Conservation (phyloP, 1,139 yeast genomes). For the Candida anutae region DNA sequence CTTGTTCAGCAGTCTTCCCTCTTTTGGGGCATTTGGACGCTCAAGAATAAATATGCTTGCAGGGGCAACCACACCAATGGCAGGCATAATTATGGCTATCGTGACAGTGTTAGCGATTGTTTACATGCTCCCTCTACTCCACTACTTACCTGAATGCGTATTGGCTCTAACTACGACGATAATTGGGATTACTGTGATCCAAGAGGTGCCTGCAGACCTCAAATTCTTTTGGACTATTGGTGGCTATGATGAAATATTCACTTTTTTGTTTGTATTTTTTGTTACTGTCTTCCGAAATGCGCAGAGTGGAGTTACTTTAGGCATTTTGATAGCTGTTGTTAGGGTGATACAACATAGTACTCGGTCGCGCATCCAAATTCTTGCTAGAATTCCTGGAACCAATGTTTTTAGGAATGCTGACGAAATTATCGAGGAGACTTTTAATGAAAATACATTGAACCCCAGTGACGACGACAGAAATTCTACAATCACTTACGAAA, state of each 20-base stretch:
- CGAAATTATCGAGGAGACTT: slow-evolving; percentile 27
- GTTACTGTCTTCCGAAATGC: slow-evolving; percentile 25
- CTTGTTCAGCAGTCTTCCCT: slow-evolving; percentile 25
- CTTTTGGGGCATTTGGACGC: slow-evolving; percentile 32
- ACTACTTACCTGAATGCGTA: slow-evolving; percentile 25
- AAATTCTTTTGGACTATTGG: slow-evolving; percentile 21
- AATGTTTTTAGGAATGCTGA: slow-evolving; percentile 27
- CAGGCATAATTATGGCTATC: slow-evolving; percentile 20
- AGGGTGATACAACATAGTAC: slow-evolving; percentile 23
- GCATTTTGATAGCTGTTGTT: slow-evolving; percentile 20
- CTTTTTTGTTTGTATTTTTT: slow-evolving; percentile 16
- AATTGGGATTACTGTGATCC: slow-evolving; percentile 27
- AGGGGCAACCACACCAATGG: slow-evolving; percentile 28
- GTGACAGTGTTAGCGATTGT: slow-evolving; percentile 16
- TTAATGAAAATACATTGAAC: slow-evolving; percentile 9
- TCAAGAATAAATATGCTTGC: slow-evolving; percentile 26
- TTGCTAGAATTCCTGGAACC: slow-evolving; percentile 27
- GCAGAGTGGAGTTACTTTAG: slow-evolving; percentile 25
- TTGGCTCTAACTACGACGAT: slow-evolving; percentile 28
- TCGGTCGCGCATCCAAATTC: slow-evolving; percentile 23
- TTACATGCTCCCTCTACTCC: slow-evolving; percentile 18
- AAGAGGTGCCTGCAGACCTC: slow-evolving; percentile 25
- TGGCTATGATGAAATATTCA: slow-evolving; percentile 25
- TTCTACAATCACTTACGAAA: neutral
- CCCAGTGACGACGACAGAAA: slow-evolving; percentile 3